Evolutionary conservation across 441 rosid species (phyloP).

Genomic region (Corymbia citriodora): DNA sequence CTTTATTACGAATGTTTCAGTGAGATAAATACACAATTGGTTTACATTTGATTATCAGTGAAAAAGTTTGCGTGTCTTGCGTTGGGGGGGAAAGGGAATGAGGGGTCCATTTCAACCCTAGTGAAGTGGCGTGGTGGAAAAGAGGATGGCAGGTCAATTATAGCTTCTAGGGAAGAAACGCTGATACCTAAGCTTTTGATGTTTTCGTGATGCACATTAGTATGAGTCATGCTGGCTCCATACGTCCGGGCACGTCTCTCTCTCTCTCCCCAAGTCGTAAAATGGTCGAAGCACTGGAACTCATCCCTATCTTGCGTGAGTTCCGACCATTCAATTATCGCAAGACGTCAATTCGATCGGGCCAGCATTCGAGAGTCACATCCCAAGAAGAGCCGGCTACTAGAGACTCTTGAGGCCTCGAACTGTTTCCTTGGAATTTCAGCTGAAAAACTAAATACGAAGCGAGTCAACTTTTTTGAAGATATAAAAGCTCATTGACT

Average conservation of each 20-base stretch:
- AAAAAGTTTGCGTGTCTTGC: not conserved
- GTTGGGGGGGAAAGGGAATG: not conserved
- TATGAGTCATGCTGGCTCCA: not conserved
- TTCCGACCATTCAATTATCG: not conserved
- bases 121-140: not conserved
- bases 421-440: not conserved
- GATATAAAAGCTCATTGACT: not conserved
- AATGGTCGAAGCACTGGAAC: not conserved
- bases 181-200: not conserved
- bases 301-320: not conserved
- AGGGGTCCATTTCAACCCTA: not conserved
- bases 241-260: not conserved
- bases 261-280: not conserved
- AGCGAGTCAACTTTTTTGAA: not conserved
- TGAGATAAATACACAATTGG: not conserved
- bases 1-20: not conserved
- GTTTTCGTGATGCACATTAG: not conserved
- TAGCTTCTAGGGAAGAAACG: not conserved
- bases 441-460: not conserved
- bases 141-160: not conserved
- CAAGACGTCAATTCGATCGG: accelerated
- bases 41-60: not conserved
- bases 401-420: not conserved
- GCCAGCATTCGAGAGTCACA: not conserved
- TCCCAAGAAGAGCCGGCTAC: not conserved